Base-by-base conservation (phyloP, 139 green algal species). In the Zygnema cylindricum region DNA sequence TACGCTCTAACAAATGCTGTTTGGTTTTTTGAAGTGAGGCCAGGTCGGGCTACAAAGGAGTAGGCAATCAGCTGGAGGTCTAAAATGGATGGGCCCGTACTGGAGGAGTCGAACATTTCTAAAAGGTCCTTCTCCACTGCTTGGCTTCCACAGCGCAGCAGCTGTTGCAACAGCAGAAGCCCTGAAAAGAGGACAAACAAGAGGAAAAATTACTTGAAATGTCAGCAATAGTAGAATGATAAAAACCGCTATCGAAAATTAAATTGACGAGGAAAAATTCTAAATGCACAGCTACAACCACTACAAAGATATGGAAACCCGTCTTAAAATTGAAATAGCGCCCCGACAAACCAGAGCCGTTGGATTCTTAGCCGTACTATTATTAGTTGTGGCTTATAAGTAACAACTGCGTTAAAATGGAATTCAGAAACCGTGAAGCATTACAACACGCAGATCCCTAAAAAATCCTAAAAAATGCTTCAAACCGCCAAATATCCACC, bases 141-240 rank as follows among this genome's bases (percentile, higher is more conserved):
- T 43, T 16, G 36, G 16, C 36, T 54, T 41, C 71, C 36, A 54
- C 71, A 16, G 7, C 38, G 71, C 71, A 79, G 16, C 3, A 79
- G 38, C 38, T 79, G 71, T 7, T 79, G 71, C 36, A 79, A 43
- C 7, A 79, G 36, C 71, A 79, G 71, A 3, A 79, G 71, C 7
- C 71, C 71, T 79, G 71, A 25, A 7, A 63, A n/a, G n/a, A n/a
- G n/a, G 49, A 63, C 7, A 7, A 63, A 16, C 7, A 63, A 63
- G 49, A 63, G 7, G 16, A 63, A 16, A 7, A 63, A 63, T 16
- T 25, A 25, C 7, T 7, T 63, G 49, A 7, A 63, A 7, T 25
- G 49, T 63, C 49, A 63, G 49, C 49, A 16, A 63, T 16, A 16
- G 16, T 63, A 63, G 16, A 16, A 63, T 63, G 16, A 25, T 63